Evolutionary conservation across 176 grass and related monocot genomes (phyloP), one percentile per base, ranked within the genome.

Genomic region (Microstegium vimineum): DNA sequence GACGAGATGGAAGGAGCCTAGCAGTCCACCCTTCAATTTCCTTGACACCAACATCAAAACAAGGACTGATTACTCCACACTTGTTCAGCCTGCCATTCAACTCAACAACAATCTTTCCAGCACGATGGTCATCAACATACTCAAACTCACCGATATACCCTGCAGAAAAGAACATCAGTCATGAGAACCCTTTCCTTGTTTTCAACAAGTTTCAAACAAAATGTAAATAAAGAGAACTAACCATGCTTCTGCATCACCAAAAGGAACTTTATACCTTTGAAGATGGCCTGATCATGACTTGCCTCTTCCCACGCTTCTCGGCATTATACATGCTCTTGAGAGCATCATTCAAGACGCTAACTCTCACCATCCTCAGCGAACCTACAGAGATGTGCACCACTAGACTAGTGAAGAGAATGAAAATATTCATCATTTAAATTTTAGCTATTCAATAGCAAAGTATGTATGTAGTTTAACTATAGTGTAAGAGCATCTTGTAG

Each of bases 11-110:
- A 54, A 74, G 71, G 16, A 74, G 71, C 71, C 71, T 74, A 35
- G 71, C 71, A 20, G 49, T 92, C 90, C 10, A 92, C 83, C 69
- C 77, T 86, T 63, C 86, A 87, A 30, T 83, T 89, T 89, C 69
- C 73, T 76, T 92, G 30, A 54, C 46, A 6, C 71, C 71, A 74
- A 74, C 46, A 74, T 74, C 71, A 74, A 54, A 74, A 31, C 18
- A 30, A 74, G 71, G 71, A 34, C 71, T 74, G 71, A 74, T 54
- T 34, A 74, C 46, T 74, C 71, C 71, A 35, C 46, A 74, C 46
- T 74, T 74, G 71, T 74, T 74, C 30, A 74, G 71, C 71, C 71
- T 54, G 71, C 46, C 71, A 0, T 35, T 74, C 71, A 74, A 54
- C 46, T 74, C 71, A 35, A 74, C 71, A n/a, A 74, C 71, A 14